Evolutionary conservation across 2,329 filamentous ascomycete genomes (phyloP).

Genomic region (Fusarium guadeloupense): DNA sequence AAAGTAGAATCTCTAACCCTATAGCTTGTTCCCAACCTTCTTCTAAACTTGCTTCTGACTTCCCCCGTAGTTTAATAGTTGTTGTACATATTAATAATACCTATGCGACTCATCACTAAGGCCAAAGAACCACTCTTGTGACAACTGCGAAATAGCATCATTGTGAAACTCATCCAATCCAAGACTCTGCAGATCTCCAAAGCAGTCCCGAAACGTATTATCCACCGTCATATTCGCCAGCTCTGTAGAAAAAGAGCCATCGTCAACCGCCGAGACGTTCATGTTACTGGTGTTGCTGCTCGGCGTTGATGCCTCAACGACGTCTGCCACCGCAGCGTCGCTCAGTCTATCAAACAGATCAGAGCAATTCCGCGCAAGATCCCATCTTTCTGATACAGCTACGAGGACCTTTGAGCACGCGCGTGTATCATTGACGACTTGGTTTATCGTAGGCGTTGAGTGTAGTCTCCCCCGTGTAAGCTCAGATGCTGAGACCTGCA

Average conservation of each 20-base stretch:
- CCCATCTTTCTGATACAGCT: constrained; percentile 55
- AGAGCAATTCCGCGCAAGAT: constrained; percentile 51
- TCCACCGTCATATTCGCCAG: constrained; percentile 48
- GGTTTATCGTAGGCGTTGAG: constrained; percentile 50
- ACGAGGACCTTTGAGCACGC: constrained; percentile 57
- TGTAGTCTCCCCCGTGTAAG: constrained; percentile 30
- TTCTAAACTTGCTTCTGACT: no score
- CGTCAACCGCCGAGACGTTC: constrained; percentile 1
- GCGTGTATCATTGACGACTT: constrained; percentile 54
- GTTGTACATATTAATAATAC: constrained; percentile 10
- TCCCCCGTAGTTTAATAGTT: background rate
- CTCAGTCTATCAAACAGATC: constrained; percentile 55
- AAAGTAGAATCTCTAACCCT: no score
- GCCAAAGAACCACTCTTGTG: constrained; percentile 37
- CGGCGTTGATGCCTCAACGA: constrained; percentile 41
- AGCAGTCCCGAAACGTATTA: constrained; percentile 51
- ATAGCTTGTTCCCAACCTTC: no score
- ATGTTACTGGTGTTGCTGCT: background rate
- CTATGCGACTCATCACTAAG: constrained; percentile 24
- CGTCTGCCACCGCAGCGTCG: constrained; percentile 54
- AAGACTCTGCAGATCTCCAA: constrained; percentile 42
- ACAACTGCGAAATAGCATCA: constrained; percentile 42
- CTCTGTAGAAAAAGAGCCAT: constrained; percentile 9
- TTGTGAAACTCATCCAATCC: constrained; percentile 39
- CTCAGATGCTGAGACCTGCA: constrained; percentile 22